Conservation (phyloP, 2,329 filamentous ascomycete genomes). For the Cryphonectria japonica region DNA sequence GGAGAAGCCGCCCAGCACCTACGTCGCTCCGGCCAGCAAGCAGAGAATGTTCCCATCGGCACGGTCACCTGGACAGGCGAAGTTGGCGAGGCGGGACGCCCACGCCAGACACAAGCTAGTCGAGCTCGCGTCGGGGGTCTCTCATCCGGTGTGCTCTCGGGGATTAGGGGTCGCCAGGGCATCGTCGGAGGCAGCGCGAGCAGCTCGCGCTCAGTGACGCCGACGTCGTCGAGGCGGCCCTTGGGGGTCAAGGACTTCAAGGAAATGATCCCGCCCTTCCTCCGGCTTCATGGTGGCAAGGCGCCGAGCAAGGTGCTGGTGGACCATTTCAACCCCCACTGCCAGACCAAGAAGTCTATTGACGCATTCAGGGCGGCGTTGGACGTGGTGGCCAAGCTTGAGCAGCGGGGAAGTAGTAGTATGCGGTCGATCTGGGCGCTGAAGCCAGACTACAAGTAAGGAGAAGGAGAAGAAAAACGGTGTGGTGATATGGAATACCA, state of each 20-base stretch:
- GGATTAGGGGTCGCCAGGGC: constrained; percentile 61
- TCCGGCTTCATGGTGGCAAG: constrained; percentile 75
- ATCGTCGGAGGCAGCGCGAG: constrained; percentile 41
- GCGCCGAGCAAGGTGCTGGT: constrained; percentile 85
- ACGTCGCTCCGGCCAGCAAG: constrained; percentile 71
- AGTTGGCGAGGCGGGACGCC: constrained; percentile 75
- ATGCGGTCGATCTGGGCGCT: constrained; percentile 60
- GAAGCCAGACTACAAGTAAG: constrained; percentile 40
- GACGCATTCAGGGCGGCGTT: constrained; percentile 83
- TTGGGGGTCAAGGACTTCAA: constrained; percentile 66
- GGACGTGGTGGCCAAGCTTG: constrained; percentile 73
- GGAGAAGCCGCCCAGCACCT: constrained; percentile 78
- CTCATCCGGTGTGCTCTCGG: constrained; percentile 59
- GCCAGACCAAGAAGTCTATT: constrained; percentile 67
- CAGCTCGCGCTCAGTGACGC: constrained; percentile 52
- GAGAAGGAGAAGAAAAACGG: background rate
- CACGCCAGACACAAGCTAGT: constrained; percentile 54
- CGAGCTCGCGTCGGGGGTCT: constrained; percentile 56
- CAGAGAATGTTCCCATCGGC: constrained; percentile 74
- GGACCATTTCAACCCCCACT: constrained; percentile 86
- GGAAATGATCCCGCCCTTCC: constrained; percentile 76
- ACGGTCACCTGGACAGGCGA: constrained; percentile 94
- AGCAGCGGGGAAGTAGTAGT: constrained; percentile 54
- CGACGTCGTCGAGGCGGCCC: constrained; percentile 42
- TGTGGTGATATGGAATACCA: background rate